Base-by-base conservation (phyloP, 176 grass and related monocot genomes). In the Carex pumila region DNA sequence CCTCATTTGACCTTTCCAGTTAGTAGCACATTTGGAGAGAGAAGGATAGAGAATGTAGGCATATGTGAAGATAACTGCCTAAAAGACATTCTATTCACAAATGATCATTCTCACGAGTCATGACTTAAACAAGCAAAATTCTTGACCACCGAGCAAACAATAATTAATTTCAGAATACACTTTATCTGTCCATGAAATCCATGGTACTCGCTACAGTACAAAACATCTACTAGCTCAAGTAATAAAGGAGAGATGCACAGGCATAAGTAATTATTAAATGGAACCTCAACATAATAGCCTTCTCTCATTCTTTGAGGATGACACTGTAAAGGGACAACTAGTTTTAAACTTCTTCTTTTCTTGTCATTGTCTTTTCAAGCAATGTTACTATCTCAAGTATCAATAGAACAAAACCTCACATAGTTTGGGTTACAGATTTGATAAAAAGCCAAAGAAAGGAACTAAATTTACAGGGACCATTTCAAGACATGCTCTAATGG, bases 381-480 rank as follows among this genome's bases (percentile, higher is more conserved):
- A n/a, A 71, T 69, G 37, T 47, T 45, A 71, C 45, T 7, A 41
- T 71, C 36, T 47, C 68, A 17, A 47, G 17, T 18, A 43, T 71
- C 6, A 43, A 71, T 10, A 45, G 14, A 71, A 10, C 14, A 45
- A 71, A 71, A 19, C n/a, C 5, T 21, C 18, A 47, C 17, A 0
- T 2, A 45, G 1, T 45, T 45, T 15, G 14, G 18, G 39, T 21
- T 45, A 47, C 36, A 71, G 6, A 10, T 45, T 43, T 45, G 47
- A n/a, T 21, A 45, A 21, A 70, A 45, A 47, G 36, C 36, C 37
- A 47, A 71, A 71, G 68, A 41, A 71, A 82, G 22, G 11, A 83
- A 61, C 15, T 6, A 41, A 13, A 93, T 32, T 77, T 17, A 82
- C 10, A 80, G 72, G 1, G n/a, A 66, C 52, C 39, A 82, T 50